phyloP scores from a whole-genome alignment of 192 early-diverging fungal genomes.

The Coemansia sp. region DNA sequence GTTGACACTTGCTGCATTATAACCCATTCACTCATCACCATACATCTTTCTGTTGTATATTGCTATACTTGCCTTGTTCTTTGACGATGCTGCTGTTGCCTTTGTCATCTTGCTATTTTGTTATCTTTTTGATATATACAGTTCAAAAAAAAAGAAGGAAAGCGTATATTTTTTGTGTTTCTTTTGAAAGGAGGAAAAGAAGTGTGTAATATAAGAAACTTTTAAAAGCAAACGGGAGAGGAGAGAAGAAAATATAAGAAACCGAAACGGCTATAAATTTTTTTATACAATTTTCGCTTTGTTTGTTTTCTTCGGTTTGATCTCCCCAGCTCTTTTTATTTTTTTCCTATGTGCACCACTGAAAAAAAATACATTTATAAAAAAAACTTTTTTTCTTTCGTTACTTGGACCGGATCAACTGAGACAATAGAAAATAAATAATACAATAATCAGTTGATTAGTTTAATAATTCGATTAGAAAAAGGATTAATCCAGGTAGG shows the following conservation, averaged over 20 bases:
- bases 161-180: neutral
- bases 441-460: too few relatives aligned
- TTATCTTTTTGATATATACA: constrained; percentile 16
- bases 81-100: constrained; percentile 5
- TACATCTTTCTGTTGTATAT: constrained; percentile 9
- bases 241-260: neutral
- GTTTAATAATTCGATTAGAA: too few relatives aligned
- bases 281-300: too few relatives aligned
- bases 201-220: neutral
- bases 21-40: neutral
- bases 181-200: neutral
- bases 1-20: neutral
- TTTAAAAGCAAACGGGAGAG: neutral
- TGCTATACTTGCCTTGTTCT: constrained; percentile 8
- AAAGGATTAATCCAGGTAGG: too few relatives aligned
- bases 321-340: too few relatives aligned
- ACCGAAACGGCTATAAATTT: too few relatives aligned
- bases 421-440: too few relatives aligned
- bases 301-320: too few relatives aligned
- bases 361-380: too few relatives aligned
- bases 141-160: constrained; percentile 5
- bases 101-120: constrained; percentile 8
- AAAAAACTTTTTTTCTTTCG: too few relatives aligned
- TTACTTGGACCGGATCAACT: too few relatives aligned
- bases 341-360: too few relatives aligned